Conservation (phyloP, 2,329 filamentous ascomycete genomes). For the Aaosphaeria pasadenensis region DNA sequence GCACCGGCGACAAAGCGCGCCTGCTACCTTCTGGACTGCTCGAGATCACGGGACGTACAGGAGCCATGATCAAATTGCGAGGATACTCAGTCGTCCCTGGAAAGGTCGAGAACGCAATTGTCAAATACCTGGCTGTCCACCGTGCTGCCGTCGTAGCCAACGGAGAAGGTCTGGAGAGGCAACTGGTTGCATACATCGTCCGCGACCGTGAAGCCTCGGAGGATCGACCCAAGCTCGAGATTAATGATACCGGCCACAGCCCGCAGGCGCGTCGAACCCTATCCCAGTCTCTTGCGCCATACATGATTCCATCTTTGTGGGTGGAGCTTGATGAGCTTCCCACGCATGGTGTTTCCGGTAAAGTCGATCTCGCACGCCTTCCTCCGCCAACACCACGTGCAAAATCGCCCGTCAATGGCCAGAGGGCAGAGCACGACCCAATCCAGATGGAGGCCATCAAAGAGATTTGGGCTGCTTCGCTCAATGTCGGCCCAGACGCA, state of each 20-base stretch:
- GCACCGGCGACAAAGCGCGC: conserved; percentile 69
- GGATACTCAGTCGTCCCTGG: conserved; percentile 76
- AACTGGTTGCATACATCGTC: conserved; percentile 75
- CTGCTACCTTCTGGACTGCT: conserved; percentile 65
- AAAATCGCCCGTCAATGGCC: conserved; percentile 47
- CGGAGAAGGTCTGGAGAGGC: conserved; percentile 71
- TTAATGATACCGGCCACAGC: conserved; percentile 70
- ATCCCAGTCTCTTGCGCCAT: conserved; percentile 67
- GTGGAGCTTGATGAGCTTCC: conserved; percentile 69
- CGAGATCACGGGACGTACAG: conserved; percentile 73
- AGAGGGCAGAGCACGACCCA: conserved; percentile 53
- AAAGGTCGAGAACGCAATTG: conserved; percentile 71
- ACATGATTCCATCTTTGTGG: conserved; percentile 81
- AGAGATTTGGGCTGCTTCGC: conserved; percentile 67
- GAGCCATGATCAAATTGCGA: conserved; percentile 77
- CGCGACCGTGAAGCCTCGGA: conserved; percentile 59
- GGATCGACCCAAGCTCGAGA: conserved; percentile 60
- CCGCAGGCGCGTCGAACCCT: conserved; percentile 65
- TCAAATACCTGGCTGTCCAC: conserved; percentile 66
- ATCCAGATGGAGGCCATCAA: conserved; percentile 67
- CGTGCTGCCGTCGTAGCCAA: conserved; percentile 71
- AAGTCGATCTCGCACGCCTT: conserved; percentile 70
- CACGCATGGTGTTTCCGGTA: conserved; percentile 75
- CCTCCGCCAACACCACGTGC: conserved; percentile 54
- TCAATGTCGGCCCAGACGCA: conserved; percentile 61